Evolutionary conservation across 225 moss, liverwort and hornwort species (phyloP).

Genomic region (Takakia lepidozioides): DNA sequence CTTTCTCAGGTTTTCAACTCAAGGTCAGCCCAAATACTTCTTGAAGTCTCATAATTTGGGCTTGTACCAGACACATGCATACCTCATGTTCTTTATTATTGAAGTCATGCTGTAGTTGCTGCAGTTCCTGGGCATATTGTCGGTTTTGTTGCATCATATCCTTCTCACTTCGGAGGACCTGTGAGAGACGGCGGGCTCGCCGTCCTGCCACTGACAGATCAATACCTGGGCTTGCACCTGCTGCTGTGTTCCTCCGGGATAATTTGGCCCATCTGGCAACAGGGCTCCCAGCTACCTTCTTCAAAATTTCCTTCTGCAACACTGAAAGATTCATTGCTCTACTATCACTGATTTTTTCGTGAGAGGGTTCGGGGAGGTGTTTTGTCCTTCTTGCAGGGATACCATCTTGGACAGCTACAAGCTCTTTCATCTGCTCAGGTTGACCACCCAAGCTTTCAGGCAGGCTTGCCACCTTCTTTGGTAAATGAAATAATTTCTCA

Average conservation of each 20-base stretch:
- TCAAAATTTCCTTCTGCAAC: conserved; percentile 35
- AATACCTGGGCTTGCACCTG: conserved; percentile 19
- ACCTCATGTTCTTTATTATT: conserved; percentile 27
- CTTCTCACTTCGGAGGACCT: conserved; percentile 48
- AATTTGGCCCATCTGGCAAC: conserved; percentile 11
- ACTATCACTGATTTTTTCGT: no score
- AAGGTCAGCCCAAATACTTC: neutral
- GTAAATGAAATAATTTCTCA: no score
- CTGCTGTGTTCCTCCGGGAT: conserved; percentile 13
- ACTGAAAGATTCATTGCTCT: conserved; percentile 33
- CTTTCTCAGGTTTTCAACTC: no score
- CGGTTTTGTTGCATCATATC: conserved; percentile 32
- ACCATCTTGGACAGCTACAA: no score
- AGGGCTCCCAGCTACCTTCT: conserved; percentile 33
- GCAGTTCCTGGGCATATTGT: conserved; percentile 25
- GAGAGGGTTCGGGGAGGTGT: no score
- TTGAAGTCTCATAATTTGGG: neutral
- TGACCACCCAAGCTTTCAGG: no score
- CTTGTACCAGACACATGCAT: neutral
- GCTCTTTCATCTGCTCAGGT: no score
- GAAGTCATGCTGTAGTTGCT: conserved; percentile 21
- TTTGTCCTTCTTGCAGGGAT: no score
- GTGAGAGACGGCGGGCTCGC: conserved; percentile 48
- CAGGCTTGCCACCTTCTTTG: no score
- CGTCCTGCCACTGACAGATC: conserved; percentile 49